Conservation (phyloP, 768 basidiomycete genomes). For the Pleurotus tuoliensis region DNA sequence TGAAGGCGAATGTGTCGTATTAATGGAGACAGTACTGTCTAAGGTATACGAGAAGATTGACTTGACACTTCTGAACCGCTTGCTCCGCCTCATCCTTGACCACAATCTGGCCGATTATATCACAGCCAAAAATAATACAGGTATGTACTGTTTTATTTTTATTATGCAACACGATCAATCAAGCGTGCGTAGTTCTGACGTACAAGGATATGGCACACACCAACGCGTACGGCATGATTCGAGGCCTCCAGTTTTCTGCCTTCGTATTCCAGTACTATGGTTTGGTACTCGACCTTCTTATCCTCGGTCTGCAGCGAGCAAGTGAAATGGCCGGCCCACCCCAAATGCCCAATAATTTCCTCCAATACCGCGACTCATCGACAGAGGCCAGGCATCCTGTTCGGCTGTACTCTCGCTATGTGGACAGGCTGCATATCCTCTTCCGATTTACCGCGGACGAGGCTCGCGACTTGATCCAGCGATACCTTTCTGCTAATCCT, state of each 20-base stretch:
- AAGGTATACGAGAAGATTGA: constrained; percentile 99
- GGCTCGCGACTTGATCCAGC: constrained; percentile 94
- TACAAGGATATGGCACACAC: constrained; percentile 99
- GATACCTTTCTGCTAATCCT: constrained; percentile 95
- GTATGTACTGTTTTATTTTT: constrained; percentile 25
- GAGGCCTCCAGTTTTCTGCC: constrained; percentile 96
- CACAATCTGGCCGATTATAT: constrained; percentile 99
- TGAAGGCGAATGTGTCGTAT: constrained; percentile 95
- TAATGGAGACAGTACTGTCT: constrained; percentile 98
- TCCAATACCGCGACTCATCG: constrained; percentile 92
- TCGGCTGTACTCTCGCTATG: constrained; percentile 93
- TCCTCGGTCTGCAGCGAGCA: constrained; percentile 95
- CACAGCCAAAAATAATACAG: constrained; percentile 97
- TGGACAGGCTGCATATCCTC: constrained; percentile 91
- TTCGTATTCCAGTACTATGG: constrained; percentile 99
- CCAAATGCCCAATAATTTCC: constrained; percentile 96
- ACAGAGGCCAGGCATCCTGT: constrained; percentile 99
- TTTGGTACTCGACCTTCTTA: constrained; percentile 89
- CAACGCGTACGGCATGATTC: constrained; percentile 94
- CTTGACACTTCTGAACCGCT: constrained; percentile 89
- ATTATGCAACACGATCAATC: neutral
- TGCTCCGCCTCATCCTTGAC: constrained; percentile 93
- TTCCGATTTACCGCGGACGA: constrained; percentile 99
- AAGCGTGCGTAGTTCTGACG: constrained; percentile 53
- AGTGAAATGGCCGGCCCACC: constrained; percentile 99